Base-by-base conservation (phyloP, 768 basidiomycete species). In the Mycena vitilis region DNA sequence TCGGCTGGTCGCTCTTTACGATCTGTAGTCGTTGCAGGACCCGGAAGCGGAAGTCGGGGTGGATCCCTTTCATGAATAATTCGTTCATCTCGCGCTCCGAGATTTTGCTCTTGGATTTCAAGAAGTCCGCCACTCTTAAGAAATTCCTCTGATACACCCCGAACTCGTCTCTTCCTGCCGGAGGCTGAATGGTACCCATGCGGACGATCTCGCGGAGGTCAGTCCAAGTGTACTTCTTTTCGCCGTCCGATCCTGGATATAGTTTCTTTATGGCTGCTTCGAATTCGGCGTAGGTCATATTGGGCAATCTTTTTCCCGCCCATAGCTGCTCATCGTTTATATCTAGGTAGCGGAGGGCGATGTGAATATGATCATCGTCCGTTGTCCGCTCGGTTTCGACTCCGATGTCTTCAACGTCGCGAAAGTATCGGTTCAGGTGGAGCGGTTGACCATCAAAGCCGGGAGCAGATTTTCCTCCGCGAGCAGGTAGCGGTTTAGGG, bases 21-120 rank as follows among this genome's bases (percentile, higher is more conserved):
- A 57, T 44, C 22, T 57, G 55, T 10, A 57, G 22, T 9, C 55
- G 38, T 11, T 25, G n/a, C 20, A 57, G 22, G 2, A 57, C 55
- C 22, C 55, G 20, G 22, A 57, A 57, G 55, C 40, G 38, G 55
- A 57, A 57, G 38, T 57, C 55, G 11, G 55, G 10, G 15, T 42
- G n/a, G 7, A 57, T 57, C 9, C 55, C 55, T 16, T 25, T 42
- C 55, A 57, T 57, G 22, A 57, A 57, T 9, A 6, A 13, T 16
- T 57, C 40, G 38, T 57, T 42, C 22, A 2, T 42, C 22, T 57
- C 55, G 11, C 55, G 38, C 22, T 40, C 38, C 6, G 55, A 57
- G 38, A 57, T 57, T 20, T 57, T 57, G 9, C 20, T 37, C 40
- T 40, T 40, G 15, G 45, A 16, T 47, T 47, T n/a, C 20, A 47